Evolutionary conservation across 148 eudicot species (phyloP).

Genomic region (Rhododendron vialii): DNA sequence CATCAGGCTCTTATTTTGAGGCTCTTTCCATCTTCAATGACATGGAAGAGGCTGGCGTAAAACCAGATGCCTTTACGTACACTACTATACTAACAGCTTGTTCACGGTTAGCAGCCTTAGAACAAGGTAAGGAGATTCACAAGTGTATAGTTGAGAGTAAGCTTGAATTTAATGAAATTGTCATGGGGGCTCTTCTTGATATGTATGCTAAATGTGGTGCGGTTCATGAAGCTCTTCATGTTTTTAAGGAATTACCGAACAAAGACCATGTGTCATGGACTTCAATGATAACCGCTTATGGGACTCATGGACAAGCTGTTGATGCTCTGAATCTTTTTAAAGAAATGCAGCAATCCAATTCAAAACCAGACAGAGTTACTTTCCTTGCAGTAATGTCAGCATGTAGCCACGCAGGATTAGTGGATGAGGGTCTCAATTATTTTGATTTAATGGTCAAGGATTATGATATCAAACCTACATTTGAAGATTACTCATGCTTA

Average conservation of each 20-base stretch:
- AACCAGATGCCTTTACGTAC: background rate
- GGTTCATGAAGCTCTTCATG: constrained; percentile 23
- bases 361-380: constrained; percentile 26
- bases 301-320: constrained; percentile 30
- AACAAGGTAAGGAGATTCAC: constrained; percentile 4
- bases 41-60: background rate
- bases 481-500: constrained; percentile 32
- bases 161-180: background rate
- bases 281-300: constrained; percentile 37
- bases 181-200: constrained; percentile 34
- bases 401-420: constrained; percentile 36
- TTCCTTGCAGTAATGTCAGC: constrained; percentile 28
- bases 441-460: constrained; percentile 20
- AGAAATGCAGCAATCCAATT: constrained; percentile 19
- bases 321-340: constrained; percentile 27
- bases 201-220: constrained; percentile 39
- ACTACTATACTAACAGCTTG: background rate
- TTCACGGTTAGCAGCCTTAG: background rate
- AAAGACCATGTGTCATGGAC: constrained; percentile 34
- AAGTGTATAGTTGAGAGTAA: constrained; percentile 11
- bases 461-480: constrained; percentile 22
- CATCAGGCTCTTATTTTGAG: background rate
- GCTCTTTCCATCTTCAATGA: background rate
- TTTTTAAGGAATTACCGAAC: constrained; percentile 25
- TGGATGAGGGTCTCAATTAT: constrained; percentile 27